A percentile compares a stretch with the other conserved stretches of the same genome.
Conservation (phyloP, 2,329 filamentous ascomycete genomes). For the Aureobasidium leucospermi region DNA sequence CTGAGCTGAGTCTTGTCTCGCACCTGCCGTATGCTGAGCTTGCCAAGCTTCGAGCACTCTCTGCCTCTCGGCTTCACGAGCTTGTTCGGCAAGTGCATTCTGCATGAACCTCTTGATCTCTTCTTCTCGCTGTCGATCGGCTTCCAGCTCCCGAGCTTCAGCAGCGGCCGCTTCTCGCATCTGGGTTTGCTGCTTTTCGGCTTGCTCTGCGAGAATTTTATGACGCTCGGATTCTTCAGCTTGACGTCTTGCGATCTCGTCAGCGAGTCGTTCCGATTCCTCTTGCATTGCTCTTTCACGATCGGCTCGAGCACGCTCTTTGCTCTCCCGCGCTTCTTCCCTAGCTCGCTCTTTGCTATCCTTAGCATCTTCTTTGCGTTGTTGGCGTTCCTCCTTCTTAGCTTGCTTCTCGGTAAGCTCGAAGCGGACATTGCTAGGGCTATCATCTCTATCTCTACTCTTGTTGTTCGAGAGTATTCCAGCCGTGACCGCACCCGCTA, state of each 20-base stretch:
- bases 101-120: slow-evolving; percentile 14
- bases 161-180: slow-evolving; percentile 10
- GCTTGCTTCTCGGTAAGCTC: slow-evolving; percentile 50
- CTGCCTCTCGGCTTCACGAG: slow-evolving; percentile 16
- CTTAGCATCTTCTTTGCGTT: slow-evolving; percentile 26
- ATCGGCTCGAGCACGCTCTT: slow-evolving; percentile 23
- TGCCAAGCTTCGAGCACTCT: slow-evolving; percentile 19
- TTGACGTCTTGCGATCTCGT: slow-evolving; percentile 18
- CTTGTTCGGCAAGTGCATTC: slow-evolving; percentile 1
- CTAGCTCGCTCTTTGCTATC: slow-evolving; percentile 25
- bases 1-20: neutral
- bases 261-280: slow-evolving; percentile 24
- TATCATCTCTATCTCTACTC: slow-evolving; percentile 23
- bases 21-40: neutral
- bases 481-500: slow-evolving; percentile 32
- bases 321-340: slow-evolving; percentile 24
- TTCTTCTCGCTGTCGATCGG: neutral
- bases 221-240: slow-evolving; percentile 15
- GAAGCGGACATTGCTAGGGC: slow-evolving; percentile 47
- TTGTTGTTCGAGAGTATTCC: slow-evolving; percentile 25
- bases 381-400: slow-evolving; percentile 39
- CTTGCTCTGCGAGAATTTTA: slow-evolving; percentile 17
- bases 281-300: slow-evolving; percentile 28
- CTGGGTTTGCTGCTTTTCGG: slow-evolving; percentile 11
- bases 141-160: neutral